Percentiles rank a stretch among this genome's conserved stretches.
phyloP scores from a whole-genome alignment of 2,329 filamentous ascomycete genomes.

The Aspergillus spinulosporus region DNA sequence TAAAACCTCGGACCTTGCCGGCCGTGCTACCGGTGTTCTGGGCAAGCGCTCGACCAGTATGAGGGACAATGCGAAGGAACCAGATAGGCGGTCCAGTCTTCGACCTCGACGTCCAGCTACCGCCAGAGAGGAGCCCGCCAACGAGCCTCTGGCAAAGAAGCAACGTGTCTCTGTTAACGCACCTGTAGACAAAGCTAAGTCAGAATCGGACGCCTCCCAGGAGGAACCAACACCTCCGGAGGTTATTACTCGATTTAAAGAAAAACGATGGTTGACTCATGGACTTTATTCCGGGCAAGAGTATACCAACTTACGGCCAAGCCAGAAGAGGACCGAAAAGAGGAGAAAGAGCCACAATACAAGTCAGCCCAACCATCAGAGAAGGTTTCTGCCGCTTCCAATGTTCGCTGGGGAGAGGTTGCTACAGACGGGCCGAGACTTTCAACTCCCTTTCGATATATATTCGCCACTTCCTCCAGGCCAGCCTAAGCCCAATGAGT shows the following conservation, averaged over 20 bases:
- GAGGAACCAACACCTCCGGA: constrained; percentile 24
- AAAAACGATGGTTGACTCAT: constrained; percentile 77
- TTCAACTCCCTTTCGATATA: constrained; percentile 84
- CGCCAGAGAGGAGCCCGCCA: constrained; percentile 28
- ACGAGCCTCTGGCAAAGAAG: constrained; percentile 42
- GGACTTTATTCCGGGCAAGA: constrained; percentile 87
- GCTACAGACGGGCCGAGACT: constrained; percentile 72
- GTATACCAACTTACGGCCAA: constrained; percentile 48
- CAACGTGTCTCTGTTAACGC: constrained; percentile 44
- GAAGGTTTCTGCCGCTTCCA: constrained; percentile 66
- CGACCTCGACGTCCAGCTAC: constrained; percentile 49
- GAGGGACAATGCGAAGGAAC: constrained; percentile 58
- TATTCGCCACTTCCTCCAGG: constrained; percentile 83
- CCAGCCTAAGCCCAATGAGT: constrained; percentile 89
- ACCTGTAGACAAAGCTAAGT: constrained; percentile 25
- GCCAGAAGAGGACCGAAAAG: constrained; percentile 50
- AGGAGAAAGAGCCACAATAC: constrained; percentile 33
- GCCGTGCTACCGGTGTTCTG: constrained; percentile 54
- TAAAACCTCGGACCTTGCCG: constrained; percentile 47
- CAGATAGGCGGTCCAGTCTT: constrained; percentile 56
- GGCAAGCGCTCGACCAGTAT: constrained; percentile 63
- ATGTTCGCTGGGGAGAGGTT: constrained; percentile 74
- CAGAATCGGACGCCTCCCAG: constrained; percentile 23
- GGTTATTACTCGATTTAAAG: constrained; percentile 36
- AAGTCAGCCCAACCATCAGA: constrained; percentile 29